Base-by-base conservation (phyloP, 345 rosid genomes). In the Populus ilicifolia region DNA sequence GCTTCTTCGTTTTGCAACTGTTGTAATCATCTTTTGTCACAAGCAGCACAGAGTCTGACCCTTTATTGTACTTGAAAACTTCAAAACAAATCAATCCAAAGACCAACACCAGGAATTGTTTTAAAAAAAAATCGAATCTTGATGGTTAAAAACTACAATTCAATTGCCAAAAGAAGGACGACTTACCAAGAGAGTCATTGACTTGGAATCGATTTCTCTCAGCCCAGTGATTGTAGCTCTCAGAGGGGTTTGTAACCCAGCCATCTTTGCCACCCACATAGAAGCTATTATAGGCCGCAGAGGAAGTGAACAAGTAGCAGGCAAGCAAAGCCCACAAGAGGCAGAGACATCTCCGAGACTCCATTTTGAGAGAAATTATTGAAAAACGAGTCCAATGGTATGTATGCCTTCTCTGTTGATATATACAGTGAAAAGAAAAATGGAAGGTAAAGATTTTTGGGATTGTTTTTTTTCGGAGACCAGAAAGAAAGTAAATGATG, bases 191-290 rank as follows among this genome's bases (percentile, higher is more conserved):
- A 23, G 87, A 85, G 73, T 94, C 98, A 70, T 94, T 84, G 72
- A 91, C 82, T 44, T 50, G 82, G 72, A 94, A 91, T 65, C 97
- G 83, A 75, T 72, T 79, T 80, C 85, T 85, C 50, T 8, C 84
- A 46, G 94, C 84, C 97, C 97, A 92, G 27, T 86, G 72, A 62
- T 65, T 77, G 83, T 87, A 94, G 1, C 25, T 70, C 72, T 89
- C 88, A 5, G 59, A 38, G 5, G 94, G 96, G 8, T 82, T 75
- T 6, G 75, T 5, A 11, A 70, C 85, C 98, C 98, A 92, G 4
- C 84, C 94, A 27, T 88, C 86, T 39, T 70, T 76, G 43, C 91
- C 93, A 56, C 98, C 98, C 9, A 90, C 97, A 66, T 85, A 2
- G 74, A 89, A 88, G 59, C 77, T 75, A 3, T 0, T 76, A 67